Evolutionary conservation across 139 green algal species (phyloP), one percentile per base, ranked within the genome.

Genomic region (Pseudopediastrum boryanum): DNA sequence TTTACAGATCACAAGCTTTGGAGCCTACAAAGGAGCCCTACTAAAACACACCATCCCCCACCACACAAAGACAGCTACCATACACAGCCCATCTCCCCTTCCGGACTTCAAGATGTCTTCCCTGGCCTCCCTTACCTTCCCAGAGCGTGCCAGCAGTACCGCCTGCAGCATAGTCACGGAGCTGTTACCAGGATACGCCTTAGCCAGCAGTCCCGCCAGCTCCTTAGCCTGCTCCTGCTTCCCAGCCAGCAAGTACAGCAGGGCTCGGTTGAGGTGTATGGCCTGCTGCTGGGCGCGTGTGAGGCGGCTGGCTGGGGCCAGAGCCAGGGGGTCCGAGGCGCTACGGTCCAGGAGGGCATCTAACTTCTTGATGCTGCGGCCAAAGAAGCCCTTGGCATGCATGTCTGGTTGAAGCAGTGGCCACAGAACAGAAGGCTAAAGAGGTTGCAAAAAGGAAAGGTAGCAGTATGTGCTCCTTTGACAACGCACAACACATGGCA

Each of bases 251-350:
- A 96, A 76, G 70, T 93, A 89, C 38, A 92, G 78, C 50, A 94
- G 80, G 5, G 76, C 72, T 87, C 25, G 84, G 80, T 95, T 95
- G 52, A 88, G 67, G 59, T 91, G 76, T 69, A 98, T 44, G 25
- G 85, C 69, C 63, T 87, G 80, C 71, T 94, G 86, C 83, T 98
- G 93, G 3, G 29, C 56, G 0, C 75, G 33, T 0, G 85, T 88
- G 76, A 98, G 87, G 27, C 95, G 86, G 4, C 65, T 51, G 48
- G 89, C 86, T 2, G 69, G 46, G 12, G 65, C 79, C n/a, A 91
- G 43, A 23, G 31, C 65, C 38, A 90, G 73, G 7, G 78, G 5
- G 35, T 76, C 84, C 41, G 61, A 65, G 58, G 50, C 63, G 54
- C 58, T 75, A 41, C 65, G 51, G 61, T 93, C 88, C 41, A 94